Conservation (phyloP, 768 basidiomycete species). For the Phaffia tasmanica region DNA sequence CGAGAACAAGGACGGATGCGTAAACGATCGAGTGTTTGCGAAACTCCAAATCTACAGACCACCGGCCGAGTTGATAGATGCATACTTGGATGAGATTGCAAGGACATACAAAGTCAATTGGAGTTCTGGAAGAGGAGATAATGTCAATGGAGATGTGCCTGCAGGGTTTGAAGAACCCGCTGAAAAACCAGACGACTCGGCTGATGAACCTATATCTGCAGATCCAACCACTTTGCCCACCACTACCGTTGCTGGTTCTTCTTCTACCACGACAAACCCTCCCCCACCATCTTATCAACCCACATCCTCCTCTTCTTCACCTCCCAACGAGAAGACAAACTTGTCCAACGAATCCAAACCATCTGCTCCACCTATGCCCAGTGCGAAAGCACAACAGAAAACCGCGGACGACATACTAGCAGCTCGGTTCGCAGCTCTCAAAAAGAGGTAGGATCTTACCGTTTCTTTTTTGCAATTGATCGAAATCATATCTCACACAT, state of each 20-base stretch:
- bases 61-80: slow-evolving; percentile 63
- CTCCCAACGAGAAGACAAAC: slow-evolving; percentile 11
- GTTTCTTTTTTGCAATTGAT: neutral
- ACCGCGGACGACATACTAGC: slow-evolving; percentile 47
- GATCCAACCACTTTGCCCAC: slow-evolving; percentile 24
- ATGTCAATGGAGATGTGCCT: slow-evolving; percentile 19
- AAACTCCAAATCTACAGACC: slow-evolving; percentile 66
- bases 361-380: neutral
- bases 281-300: neutral
- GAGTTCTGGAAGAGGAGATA: slow-evolving; percentile 40
- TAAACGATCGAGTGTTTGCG: slow-evolving; percentile 66
- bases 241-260: neutral
- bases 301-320: neutral
- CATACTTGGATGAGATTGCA: slow-evolving; percentile 78
- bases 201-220: slow-evolving; percentile 28
- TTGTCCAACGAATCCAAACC: neutral
- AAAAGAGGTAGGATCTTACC: slow-evolving; percentile 51
- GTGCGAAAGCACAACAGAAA: slow-evolving; percentile 4
- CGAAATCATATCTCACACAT: too few species aligned
- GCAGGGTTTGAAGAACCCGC: slow-evolving; percentile 33
- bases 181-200: slow-evolving; percentile 11
- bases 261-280: slow-evolving; percentile 2
- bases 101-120: slow-evolving; percentile 71
- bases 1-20: slow-evolving; percentile 69
- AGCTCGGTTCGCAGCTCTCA: slow-evolving; percentile 73